These are phyloP conservation scores for Candida loeiensis DNA, from an alignment of 805 yeast genomes.

Conservation along the genomic window DNA sequence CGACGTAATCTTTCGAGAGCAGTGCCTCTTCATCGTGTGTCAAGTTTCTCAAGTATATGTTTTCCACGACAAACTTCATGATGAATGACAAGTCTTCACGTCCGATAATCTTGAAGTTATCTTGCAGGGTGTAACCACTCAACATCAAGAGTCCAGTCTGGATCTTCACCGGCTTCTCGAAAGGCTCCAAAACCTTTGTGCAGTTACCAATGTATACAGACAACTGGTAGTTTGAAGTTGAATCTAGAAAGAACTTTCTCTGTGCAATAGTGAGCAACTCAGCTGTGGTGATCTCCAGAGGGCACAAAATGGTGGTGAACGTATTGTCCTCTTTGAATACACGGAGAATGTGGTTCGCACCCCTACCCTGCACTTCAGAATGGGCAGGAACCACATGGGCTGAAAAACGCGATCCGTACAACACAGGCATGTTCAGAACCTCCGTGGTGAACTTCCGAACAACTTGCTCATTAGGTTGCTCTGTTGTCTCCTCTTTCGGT, in stretches of 20 bases:
- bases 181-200: constrained; percentile 65
- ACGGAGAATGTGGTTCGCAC: constrained; percentile 52
- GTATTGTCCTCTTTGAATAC: constrained; percentile 82
- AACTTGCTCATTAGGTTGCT: background rate
- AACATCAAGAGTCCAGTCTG: constrained; percentile 69
- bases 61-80: constrained; percentile 73
- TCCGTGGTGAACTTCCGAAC: constrained; percentile 1
- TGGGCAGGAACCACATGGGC: constrained; percentile 15
- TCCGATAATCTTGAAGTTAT: constrained; percentile 72
- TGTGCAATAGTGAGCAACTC: constrained; percentile 70
- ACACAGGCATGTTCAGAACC: constrained; percentile 23
- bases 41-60: constrained; percentile 55
- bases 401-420: constrained; percentile 30
- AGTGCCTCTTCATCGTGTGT: constrained; percentile 69
- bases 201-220: constrained; percentile 73
- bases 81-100: constrained; percentile 79
- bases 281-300: constrained; percentile 70
- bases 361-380: constrained; percentile 16
- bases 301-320: constrained; percentile 77
- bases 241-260: constrained; percentile 71
- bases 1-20: constrained; percentile 61
- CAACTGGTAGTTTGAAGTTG: constrained; percentile 69
- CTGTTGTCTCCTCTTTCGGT: too few species aligned
- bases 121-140: constrained; percentile 78
- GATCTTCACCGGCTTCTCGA: constrained; percentile 73